Evolutionary conservation across 192 early-diverging fungal species (phyloP), one percentile per base, ranked within the genome.

Genomic region (Phlyctochytrium arcticum): DNA sequence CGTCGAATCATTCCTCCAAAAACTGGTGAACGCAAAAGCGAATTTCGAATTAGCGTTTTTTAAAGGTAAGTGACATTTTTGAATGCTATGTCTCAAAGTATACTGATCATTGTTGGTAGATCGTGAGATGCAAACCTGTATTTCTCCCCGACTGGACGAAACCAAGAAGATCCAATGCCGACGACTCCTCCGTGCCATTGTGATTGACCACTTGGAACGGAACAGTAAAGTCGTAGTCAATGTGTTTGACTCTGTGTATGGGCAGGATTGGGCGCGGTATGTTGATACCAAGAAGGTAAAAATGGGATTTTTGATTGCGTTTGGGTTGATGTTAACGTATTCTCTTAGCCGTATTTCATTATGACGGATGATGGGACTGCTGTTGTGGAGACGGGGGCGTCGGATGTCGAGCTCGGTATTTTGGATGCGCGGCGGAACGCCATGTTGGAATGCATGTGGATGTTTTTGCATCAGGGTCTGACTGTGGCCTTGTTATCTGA

Each of bases 41-140:
- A 54, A 35, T 3, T 76, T 76, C 47, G 56, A 77, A 23, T 3
- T 76, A 7, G 50, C 56, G 12, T 76, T 73, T 32, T 76, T 76
- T 54, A 37, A 75, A 8, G 60, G 58, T 60, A 9, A 12, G n/a
- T 27, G 3, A 12, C 19, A 1, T 21, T 1, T 21, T 53, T 53
- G 50, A 53, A 21, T 24, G 50, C 50, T 19, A 24, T 3, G 12
- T 0, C 12, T 27, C n/a, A n/a, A 42, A 10, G 39, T 42, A n/a
- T n/a, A n/a, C n/a, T n/a, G n/a, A 2, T n/a, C 39, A 44, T 2
- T n/a, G 39, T 19, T 19, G 39, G 1, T 2, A 44, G 2, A n/a
- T n/a, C 2, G 0, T 19, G 2, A 44, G 12, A 44, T 44, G 2
- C 39, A 42, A n/a, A n/a, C 39, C 39, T 19, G 15, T 53, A 12